Percentiles rank a stretch among this genome's conserved stretches.
phyloP scores from a whole-genome alignment of 805 yeast species.

The Kodamaea jinghongensis region DNA sequence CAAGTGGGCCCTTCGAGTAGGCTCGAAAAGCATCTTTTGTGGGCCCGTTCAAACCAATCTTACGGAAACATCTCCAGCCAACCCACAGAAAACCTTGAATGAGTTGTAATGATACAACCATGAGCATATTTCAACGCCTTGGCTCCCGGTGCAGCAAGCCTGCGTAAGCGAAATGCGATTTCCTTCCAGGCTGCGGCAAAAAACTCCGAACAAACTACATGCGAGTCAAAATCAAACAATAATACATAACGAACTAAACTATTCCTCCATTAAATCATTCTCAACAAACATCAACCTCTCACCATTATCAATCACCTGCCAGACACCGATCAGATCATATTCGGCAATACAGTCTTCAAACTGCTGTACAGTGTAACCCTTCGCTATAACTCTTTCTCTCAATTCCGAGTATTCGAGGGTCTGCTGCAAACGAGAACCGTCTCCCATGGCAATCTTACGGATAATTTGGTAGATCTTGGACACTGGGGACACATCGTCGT shows the following conservation, averaged over 20 bases:
- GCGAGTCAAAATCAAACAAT: too few species aligned
- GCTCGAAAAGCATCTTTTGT: too few species aligned
- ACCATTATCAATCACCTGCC: constrained; percentile 74
- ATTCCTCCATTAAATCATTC: constrained; percentile 25
- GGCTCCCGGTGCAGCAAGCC: too few species aligned
- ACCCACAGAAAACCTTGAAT: too few species aligned
- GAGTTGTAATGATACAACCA: too few species aligned
- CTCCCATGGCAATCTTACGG: constrained; percentile 50
- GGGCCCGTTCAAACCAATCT: too few species aligned
- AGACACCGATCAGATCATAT: constrained; percentile 67
- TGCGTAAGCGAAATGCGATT: too few species aligned
- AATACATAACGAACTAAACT: neutral
- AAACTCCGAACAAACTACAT: too few species aligned
- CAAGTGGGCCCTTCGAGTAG: too few species aligned
- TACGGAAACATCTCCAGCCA: too few species aligned
- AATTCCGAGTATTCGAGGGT: constrained; percentile 47
- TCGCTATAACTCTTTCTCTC: constrained; percentile 63
- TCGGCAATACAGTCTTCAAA: constrained; percentile 72
- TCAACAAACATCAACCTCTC: constrained; percentile 57
- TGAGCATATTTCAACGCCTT: too few species aligned
- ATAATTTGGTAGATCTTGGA: constrained; percentile 73
- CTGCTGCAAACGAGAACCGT: constrained; percentile 25
- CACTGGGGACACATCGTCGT: constrained; percentile 58
- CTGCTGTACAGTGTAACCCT: constrained; percentile 82
- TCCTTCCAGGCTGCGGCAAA: too few species aligned